Base-by-base conservation (phyloP, 306 rosid species). In the Quercus suber region DNA sequence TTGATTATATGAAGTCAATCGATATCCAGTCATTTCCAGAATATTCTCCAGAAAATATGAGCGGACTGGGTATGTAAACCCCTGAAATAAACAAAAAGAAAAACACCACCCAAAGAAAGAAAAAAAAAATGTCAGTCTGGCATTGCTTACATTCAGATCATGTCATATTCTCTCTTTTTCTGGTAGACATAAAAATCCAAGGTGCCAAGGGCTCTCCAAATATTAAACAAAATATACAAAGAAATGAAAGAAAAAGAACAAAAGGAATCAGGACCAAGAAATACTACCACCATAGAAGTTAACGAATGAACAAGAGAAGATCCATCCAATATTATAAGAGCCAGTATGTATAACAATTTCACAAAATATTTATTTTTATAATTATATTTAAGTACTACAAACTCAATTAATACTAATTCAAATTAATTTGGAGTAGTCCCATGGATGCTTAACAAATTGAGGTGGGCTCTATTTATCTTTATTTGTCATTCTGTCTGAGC, bases 41-140 rank as follows among this genome's bases (percentile, higher is more conserved):
- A 86, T 77, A 77, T 84, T 82, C 82, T 88, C 92, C 82, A 88
- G 82, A 82, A 88, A 88, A 61, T 79, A 82, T 59, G 85, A 73
- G 75, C 87, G 84, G 23, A 88, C 92, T 2, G 92, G 92, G 71
- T 83, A 77, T 67, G 90, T 86, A 78, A 88, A 88, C 68, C 92
- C 92, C 92, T 88, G 80, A 28, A 64, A 64, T 55, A n/a, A 73
- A 30, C 55, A 80, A 58, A 63, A 25, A 61, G 15, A 45, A 85
- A 70, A 74, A 69, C 23, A 30, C 71, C 55, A 45, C 6, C 23
- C 70, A 67, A 6, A 41, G 45, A 2, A 7, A 7, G 45, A 7
- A 8, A 41, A 63, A 10, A 71, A 13, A 56, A 79, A 72, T 19
- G 33, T 79, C 28, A 63, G 69, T 41, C 65, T 61, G 43, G 73